Evolutionary conservation across 805 yeast genomes (phyloP).

Genomic region (Wickerhamiella azymoides): DNA sequence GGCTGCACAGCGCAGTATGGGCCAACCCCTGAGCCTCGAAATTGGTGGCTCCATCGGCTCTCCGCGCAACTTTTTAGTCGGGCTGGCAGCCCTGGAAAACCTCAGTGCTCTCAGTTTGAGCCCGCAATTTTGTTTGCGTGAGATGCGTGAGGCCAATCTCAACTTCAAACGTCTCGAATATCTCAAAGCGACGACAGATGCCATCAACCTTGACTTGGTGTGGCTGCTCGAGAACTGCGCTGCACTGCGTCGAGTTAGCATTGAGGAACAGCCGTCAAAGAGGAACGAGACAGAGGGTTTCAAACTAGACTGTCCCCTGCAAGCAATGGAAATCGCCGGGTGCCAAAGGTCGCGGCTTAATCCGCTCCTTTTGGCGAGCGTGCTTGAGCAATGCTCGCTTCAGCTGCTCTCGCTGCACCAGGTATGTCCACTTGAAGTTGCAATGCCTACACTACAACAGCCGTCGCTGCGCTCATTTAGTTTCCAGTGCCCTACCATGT

Average conservation of each 20-base stretch:
- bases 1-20: neutral
- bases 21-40: neutral
- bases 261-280: neutral
- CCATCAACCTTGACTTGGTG: neutral
- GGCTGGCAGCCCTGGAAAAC: neutral
- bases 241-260: neutral
- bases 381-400: neutral
- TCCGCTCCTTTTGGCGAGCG: neutral
- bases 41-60: neutral
- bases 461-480: neutral
- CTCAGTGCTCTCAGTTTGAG: neutral
- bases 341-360: neutral
- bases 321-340: neutral
- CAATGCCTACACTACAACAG: neutral
- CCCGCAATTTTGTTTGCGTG: neutral
- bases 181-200: neutral
- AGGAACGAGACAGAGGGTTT: neutral
- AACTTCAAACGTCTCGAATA: neutral
- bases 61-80: neutral
- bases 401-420: neutral
- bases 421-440: neutral
- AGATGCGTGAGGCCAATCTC: neutral
- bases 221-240: neutral
- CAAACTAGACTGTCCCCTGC: neutral
- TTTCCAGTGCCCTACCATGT: neutral